These are phyloP conservation scores for Amoeboaphelidium occidentale DNA, from an alignment of 371 early-diverging fungal genomes.

Conservation along the genomic window DNA sequence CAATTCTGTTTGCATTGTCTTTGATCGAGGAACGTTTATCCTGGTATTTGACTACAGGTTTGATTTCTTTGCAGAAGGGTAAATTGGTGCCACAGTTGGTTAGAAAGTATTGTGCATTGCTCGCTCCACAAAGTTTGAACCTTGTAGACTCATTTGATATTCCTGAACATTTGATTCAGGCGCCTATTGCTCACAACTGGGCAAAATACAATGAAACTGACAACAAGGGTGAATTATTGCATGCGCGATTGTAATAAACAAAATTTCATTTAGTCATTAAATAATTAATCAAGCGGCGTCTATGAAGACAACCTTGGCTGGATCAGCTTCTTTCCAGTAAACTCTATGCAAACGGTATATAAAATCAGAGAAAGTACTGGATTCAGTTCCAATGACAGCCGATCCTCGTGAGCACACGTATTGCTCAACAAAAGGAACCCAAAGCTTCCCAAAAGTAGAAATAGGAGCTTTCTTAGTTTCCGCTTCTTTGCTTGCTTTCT, in stretches of 20 bases:
- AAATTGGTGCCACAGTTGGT: slow-evolving; percentile 13
- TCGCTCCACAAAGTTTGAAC: slow-evolving; percentile 18
- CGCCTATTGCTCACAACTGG: slow-evolving; percentile 42
- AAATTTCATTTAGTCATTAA: too few species aligned
- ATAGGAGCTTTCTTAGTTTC: too few species aligned
- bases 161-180: slow-evolving; percentile 24
- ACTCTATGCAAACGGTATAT: too few species aligned
- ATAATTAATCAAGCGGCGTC: too few species aligned
- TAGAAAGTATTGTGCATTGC: slow-evolving; percentile 12
- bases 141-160: slow-evolving; percentile 28
- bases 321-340: too few species aligned
- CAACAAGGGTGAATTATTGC: slow-evolving; percentile 22
- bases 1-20: slow-evolving; percentile 20
- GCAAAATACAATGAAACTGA: slow-evolving; percentile 26
- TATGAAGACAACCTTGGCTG: too few species aligned
- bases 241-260: background rate
- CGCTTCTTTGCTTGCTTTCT: too few species aligned
- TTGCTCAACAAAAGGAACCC: too few species aligned
- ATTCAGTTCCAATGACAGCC: too few species aligned
- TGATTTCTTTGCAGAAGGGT: slow-evolving; percentile 19
- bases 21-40: slow-evolving; percentile 19
- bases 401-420: too few species aligned
- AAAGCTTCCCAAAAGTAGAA: too few species aligned
- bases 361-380: too few species aligned
- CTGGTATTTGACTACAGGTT: slow-evolving; percentile 22